A percentile compares a stretch with the other conserved stretches of the same genome.
Conservation (phyloP, 2,329 filamentous ascomycete species). For the Chrysoporthe austroafricana region DNA sequence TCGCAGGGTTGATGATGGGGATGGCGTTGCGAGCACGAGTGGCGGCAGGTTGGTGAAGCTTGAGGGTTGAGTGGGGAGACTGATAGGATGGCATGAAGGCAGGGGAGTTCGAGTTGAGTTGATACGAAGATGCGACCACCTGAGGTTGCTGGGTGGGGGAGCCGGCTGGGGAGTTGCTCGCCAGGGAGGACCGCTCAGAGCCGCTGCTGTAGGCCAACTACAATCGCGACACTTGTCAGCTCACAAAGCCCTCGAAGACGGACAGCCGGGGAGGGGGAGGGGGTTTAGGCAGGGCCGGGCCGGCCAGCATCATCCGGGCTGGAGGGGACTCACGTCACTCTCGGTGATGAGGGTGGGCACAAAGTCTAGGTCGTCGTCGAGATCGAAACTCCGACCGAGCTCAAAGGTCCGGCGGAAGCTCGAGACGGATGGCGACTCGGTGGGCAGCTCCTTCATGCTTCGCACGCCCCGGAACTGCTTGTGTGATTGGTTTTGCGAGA, state of each 20-base stretch:
- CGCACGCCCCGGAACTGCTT: conserved; percentile 85
- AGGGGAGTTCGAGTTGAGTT: conserved; percentile 69
- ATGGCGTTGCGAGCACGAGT: conserved; percentile 93
- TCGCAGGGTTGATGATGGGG: conserved; percentile 94
- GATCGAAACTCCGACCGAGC: conserved; percentile 88
- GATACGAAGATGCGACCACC: conserved; percentile 79
- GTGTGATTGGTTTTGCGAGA: conserved; percentile 75
- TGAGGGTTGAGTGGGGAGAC: conserved; percentile 68
- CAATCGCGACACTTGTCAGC: conserved; percentile 41
- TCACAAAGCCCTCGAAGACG: not conserved
- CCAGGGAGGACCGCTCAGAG: conserved; percentile 92
- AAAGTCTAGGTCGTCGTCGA: conserved; percentile 96
- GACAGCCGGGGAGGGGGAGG: not conserved
- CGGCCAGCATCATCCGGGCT: conserved; percentile 32
- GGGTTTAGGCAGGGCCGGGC: not conserved
- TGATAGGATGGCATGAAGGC: conserved; percentile 69
- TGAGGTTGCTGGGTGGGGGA: conserved; percentile 89
- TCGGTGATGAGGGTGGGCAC: conserved; percentile 91
- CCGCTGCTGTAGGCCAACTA: conserved; percentile 44
- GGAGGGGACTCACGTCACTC: conserved; percentile 74
- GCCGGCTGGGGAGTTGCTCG: conserved; percentile 89
- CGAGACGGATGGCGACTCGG: conserved; percentile 74
- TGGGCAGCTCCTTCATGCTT: conserved; percentile 78
- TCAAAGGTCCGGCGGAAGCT: conserved; percentile 89
- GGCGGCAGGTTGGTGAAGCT: conserved; percentile 88